phyloP scores from a whole-genome alignment of 148 eudicot genomes.

The Gaultheria prostrata region DNA sequence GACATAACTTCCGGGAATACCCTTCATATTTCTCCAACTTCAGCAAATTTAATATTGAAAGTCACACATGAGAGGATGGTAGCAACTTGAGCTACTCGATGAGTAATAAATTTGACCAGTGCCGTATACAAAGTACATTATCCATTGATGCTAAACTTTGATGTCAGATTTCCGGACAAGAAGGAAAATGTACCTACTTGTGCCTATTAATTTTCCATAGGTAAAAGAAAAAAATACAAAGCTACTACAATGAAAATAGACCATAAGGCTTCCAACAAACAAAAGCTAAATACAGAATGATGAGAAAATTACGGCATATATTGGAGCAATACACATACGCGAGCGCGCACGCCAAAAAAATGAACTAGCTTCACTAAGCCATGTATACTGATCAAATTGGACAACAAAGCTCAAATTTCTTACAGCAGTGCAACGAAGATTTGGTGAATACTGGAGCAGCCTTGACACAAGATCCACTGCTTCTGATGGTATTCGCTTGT shows the following conservation, averaged over 20 bases:
- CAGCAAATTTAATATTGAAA: background rate
- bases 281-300: background rate
- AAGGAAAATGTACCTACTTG: background rate
- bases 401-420: conserved; percentile 23
- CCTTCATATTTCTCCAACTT: background rate
- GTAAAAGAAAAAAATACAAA: no score
- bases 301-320: background rate
- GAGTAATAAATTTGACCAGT: background rate
- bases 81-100: background rate
- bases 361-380: background rate
- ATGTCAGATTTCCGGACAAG: background rate
- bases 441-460: conserved; percentile 85
- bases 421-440: conserved; percentile 78
- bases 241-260: background rate
- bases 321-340: background rate
- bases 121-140: background rate
- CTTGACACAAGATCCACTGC: conserved; percentile 89
- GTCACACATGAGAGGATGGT: background rate
- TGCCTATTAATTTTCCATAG: background rate
- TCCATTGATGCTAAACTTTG: background rate
- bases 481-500: conserved; percentile 77
- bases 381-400: background rate
- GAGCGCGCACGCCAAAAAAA: background rate
- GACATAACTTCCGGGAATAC: background rate
- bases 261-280: background rate